A percentile compares a stretch with the other conserved stretches of the same genome.
Conservation (phyloP, 2,329 filamentous ascomycete species). For the Hymenoscyphus fraxineus region DNA sequence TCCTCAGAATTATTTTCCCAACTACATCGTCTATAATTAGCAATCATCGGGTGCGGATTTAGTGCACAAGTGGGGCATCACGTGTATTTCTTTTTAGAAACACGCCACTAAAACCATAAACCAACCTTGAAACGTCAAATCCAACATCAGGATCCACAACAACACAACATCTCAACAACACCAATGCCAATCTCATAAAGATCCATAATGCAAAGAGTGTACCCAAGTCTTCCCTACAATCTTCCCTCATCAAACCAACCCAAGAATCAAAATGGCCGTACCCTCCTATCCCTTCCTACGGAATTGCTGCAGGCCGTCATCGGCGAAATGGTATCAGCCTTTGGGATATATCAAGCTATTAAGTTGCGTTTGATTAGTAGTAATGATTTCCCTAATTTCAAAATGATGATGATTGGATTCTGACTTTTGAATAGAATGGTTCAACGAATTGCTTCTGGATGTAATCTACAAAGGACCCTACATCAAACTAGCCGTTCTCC, state of each 20-base stretch:
- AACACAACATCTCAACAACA: not conserved
- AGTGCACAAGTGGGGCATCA: not conserved
- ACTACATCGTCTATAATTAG: not conserved
- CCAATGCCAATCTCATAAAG: not conserved
- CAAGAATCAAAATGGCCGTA: not conserved
- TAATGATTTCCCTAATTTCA: not conserved
- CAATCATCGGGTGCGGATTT: not conserved
- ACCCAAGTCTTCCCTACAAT: not conserved
- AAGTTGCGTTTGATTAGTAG: not conserved
- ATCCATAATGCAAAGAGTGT: not conserved
- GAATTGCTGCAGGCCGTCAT: constrained; percentile 5
- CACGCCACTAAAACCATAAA: not conserved
- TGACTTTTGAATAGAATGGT: not conserved
- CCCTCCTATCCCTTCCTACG: not conserved
- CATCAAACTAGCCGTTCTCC: not conserved
- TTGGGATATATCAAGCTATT: constrained; percentile 4
- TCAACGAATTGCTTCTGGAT: not conserved
- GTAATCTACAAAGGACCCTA: not conserved
- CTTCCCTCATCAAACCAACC: not conserved
- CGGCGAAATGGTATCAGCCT: not conserved
- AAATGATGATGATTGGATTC: not conserved
- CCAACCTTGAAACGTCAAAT: not conserved
- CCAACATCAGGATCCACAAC: not conserved
- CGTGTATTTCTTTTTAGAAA: not conserved
- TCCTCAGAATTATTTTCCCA: too few relatives aligned